phyloP scores from a whole-genome alignment of 108 stramenopile species.

The Parietichytrium sp. region DNA sequence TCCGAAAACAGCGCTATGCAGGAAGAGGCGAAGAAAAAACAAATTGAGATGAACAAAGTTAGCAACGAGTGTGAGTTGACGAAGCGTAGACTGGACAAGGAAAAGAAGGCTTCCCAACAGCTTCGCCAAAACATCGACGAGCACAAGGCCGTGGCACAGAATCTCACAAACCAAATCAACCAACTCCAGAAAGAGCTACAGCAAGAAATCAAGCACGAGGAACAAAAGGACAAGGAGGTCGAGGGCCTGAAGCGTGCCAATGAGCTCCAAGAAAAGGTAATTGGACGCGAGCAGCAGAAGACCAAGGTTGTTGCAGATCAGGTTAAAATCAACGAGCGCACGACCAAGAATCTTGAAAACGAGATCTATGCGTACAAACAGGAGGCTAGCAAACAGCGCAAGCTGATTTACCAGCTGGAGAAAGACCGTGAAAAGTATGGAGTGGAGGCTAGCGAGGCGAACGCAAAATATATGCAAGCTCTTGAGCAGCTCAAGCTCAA shows the following conservation, averaged over 20 bases:
- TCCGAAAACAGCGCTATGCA: constrained; percentile 13
- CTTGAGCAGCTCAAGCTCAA: constrained; percentile 69
- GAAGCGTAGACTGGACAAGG: constrained; percentile 24
- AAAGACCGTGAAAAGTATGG: constrained; percentile 72
- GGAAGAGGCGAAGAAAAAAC: constrained; percentile 20
- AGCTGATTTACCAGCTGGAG: constrained; percentile 65
- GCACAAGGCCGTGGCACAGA: constrained; percentile 46
- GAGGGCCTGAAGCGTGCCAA: constrained; percentile 58
- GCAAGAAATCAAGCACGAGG: constrained; percentile 51
- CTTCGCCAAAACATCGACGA: constrained; percentile 57
- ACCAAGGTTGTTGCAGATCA: constrained; percentile 57
- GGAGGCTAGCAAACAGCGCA: constrained; percentile 51
- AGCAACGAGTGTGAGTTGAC: constrained; percentile 1
- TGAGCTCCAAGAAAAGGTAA: constrained; percentile 48
- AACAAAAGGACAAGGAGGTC: constrained; percentile 53
- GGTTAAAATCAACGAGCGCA: constrained; percentile 63
- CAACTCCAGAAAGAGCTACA: constrained; percentile 55
- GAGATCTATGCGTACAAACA: constrained; percentile 64
- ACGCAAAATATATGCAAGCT: constrained; percentile 53
- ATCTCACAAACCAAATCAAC: constrained; percentile 24
- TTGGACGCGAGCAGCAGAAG: constrained; percentile 58
- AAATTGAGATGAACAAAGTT: constrained; percentile 18
- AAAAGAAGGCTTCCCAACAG: constrained; percentile 45
- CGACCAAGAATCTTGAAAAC: constrained; percentile 60
- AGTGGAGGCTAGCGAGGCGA: constrained; percentile 64